Evolutionary conservation across 805 yeast genomes (phyloP), one percentile per base, ranked within the genome.

Genomic region (Starmerella apicola): DNA sequence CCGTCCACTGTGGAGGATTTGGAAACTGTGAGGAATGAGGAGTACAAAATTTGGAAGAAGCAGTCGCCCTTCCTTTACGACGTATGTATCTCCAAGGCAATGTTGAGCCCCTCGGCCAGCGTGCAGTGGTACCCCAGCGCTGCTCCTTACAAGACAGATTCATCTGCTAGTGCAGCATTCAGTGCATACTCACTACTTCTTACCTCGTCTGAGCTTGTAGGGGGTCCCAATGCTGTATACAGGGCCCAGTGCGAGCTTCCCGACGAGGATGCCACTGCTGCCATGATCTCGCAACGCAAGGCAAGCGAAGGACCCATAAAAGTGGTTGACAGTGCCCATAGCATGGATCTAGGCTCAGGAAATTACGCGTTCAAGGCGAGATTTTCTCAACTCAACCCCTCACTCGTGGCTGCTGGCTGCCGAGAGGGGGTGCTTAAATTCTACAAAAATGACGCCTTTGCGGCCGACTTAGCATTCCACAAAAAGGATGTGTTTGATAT

Each of bases 401-500:
- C 62, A 9, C 56, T 66, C 10, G 61, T 76, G 16, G 75, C 81
- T 10, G 66, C 80, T 3, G 70, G 74, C 50, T 70, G 75, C 44
- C 69, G 46, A 5, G 44, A 52, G 18, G 67, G 68, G 8, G 53
- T 52, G 34, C 57, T 52, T 16, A 53, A 55, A 34, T 41, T 63
- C 9, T 41, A 44, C 29, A 34, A 35, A 25, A 32, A 43, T 38
- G 45, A 28, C 38, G 21, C 25, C n/a, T 37, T 48, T 16, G 38
- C 49, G 18, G 41, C 56, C 7, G 54, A 60, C 4, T 66, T 73
- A 38, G 67, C 67, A 44, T 71, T 64, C 52, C 94, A 83, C 59
- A 60, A 64, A 10, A 64, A 61, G 40, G 84, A 78, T 50, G 94
- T 93, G 1, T 74, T 67, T 53, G 81, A 78, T 2, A 59, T 84